These are phyloP conservation scores for Colletotrichum sansevieriae DNA, from an alignment of 2,329 filamentous ascomycete genomes.

Conservation along the genomic window DNA sequence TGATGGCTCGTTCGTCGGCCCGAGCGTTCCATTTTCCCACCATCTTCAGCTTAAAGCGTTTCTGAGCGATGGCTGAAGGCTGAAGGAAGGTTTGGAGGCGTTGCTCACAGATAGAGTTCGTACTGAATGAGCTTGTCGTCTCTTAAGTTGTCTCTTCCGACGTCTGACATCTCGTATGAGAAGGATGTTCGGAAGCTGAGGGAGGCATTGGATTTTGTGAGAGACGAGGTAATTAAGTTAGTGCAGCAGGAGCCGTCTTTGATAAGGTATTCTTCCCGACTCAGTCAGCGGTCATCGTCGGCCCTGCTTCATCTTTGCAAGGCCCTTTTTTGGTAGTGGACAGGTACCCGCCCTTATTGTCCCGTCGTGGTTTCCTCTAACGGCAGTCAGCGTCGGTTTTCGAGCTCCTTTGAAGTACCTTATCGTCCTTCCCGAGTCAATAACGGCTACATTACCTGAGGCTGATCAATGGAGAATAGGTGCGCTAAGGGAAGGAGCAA, in stretches of 20 bases:
- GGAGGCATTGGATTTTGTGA: not conserved
- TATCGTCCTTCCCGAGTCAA: not conserved
- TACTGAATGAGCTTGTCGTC: conserved; percentile 5
- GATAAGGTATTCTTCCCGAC: too few relatives aligned
- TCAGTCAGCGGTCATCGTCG: not conserved
- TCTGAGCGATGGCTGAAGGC: conserved; percentile 16
- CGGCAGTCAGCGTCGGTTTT: not conserved
- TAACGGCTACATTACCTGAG: not conserved
- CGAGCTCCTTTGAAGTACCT: not conserved
- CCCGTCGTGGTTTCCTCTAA: not conserved
- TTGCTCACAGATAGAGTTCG: conserved; percentile 37
- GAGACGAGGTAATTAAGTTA: too few relatives aligned
- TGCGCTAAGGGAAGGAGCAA: not conserved
- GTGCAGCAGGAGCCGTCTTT: too few relatives aligned
- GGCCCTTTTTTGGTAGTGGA: conserved; percentile 3
- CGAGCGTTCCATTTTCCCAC: conserved; percentile 13
- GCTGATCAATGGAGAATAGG: too few relatives aligned
- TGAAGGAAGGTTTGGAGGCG: conserved; percentile 15
- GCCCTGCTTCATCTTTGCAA: not conserved
- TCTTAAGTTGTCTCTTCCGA: conserved; percentile 8
- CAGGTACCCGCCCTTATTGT: too few relatives aligned
- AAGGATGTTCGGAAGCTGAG: conserved; percentile 1
- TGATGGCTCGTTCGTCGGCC: conserved; percentile 7
- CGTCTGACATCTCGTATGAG: conserved; percentile 25
- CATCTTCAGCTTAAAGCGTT: not conserved